Base-by-base conservation (phyloP, 2,329 filamentous ascomycete genomes). In the Colletotrichum viniferum region DNA sequence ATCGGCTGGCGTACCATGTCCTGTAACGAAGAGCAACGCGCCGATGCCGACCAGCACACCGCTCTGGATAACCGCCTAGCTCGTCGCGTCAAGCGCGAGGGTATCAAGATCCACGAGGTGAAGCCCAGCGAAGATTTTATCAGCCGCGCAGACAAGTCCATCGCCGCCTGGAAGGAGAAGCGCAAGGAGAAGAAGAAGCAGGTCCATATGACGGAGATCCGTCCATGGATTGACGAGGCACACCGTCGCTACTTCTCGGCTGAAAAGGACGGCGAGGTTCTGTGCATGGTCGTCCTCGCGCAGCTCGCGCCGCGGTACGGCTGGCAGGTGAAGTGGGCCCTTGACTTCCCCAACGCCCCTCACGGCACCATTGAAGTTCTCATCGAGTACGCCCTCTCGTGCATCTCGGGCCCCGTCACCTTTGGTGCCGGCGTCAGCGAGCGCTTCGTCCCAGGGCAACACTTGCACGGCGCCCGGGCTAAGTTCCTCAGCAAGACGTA, bases 301-400 rank as follows among this genome's bases (percentile, higher is more conserved):
- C 94, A 95, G 83, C 91, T 98, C 32, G 91, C 94, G 5, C 95
- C 95, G 3, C 88, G 91, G 43, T 92, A 97, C 82, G 96, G 96
- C 70, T 97, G 95, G 92, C 96, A 98, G 87, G 93, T 98, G 82
- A 98, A 98, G 87, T 98, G 97, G 88, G 94, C 94, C n/a, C 92
- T 98, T 70, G 95, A 98, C 84, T 98, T 98, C 88, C 96, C 96
- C 0, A 92, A 91, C 30, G 91, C 96, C 1, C 94, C 96, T n/a
- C 95, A 92, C 60, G 96, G 96, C 62, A 93, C 94, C 38, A 98
- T 98, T 77, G 96, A 98, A 86, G 90, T 93, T 55, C 90, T 97
- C 55, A 94, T 97, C 79, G 92, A 94, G 48, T 90, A 93, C 81
- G 91, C 94, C 1, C 89, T 97, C 76, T 81, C 84, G 8, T 81